Conservation (phyloP, 768 basidiomycete genomes). For the Exidia glandulosa region DNA sequence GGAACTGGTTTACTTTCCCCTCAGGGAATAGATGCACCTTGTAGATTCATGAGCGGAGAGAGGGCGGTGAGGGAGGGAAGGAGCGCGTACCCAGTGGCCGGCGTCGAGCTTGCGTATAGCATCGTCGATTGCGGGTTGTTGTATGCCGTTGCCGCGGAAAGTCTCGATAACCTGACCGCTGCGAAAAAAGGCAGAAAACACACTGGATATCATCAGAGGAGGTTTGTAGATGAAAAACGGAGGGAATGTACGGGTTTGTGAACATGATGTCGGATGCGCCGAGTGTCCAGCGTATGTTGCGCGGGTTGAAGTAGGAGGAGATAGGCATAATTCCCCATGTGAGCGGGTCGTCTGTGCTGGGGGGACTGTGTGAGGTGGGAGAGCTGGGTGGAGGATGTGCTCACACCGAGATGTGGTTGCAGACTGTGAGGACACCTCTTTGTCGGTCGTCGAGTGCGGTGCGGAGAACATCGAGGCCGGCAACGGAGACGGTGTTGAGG, state of each 20-base stretch:
- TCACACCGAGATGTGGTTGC: conserved; percentile 90
- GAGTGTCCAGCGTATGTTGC: conserved; percentile 72
- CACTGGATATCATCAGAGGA: conserved; percentile 27
- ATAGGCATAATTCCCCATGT: conserved; percentile 80
- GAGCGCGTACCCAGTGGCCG: conserved; percentile 69
- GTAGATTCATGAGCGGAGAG: background rate
- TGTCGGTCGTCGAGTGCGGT: conserved; percentile 42
- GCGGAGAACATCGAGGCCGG: conserved; percentile 54
- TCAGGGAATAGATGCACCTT: conserved; percentile 89
- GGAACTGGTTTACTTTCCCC: conserved; percentile 70
- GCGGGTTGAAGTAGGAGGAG: conserved; percentile 43
- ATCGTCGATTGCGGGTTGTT: conserved; percentile 76
- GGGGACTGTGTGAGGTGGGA: conserved; percentile 3
- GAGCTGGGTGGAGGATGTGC: conserved; percentile 15
- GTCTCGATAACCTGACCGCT: conserved; percentile 89
- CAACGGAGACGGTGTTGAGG: conserved; percentile 52
- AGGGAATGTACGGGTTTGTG: conserved; percentile 81
- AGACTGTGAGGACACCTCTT: conserved; percentile 47
- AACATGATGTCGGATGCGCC: conserved; percentile 93
- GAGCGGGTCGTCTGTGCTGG: conserved; percentile 71
- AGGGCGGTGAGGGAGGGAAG: background rate
- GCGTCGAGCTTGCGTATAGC: conserved; percentile 70
- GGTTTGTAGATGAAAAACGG: background rate
- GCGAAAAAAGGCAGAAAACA: conserved; percentile 77
- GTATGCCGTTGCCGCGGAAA: conserved; percentile 79